These are phyloP conservation scores for Diaporthe vexans DNA, from an alignment of 2,329 filamentous ascomycete species.

Conservation along the genomic window DNA sequence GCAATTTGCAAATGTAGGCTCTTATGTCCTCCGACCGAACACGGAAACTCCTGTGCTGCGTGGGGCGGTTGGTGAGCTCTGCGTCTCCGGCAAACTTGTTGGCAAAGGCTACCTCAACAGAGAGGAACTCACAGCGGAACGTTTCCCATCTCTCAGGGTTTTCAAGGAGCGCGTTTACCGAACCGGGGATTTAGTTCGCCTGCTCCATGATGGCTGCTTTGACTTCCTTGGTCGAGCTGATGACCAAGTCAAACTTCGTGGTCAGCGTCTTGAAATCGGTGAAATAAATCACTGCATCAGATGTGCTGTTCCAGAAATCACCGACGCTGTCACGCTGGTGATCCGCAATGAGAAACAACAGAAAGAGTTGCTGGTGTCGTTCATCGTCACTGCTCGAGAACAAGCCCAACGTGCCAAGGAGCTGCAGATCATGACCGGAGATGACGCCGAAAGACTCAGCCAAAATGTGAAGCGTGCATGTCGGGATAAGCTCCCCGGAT, in stretches of 20 bases:
- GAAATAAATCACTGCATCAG: conserved; percentile 91
- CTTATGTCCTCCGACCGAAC: conserved; percentile 80
- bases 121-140: conserved; percentile 80
- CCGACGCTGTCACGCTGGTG: conserved; percentile 83
- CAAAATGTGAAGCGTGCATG: conserved; percentile 73
- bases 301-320: conserved; percentile 66
- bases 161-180: conserved; percentile 80
- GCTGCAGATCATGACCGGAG: conserved; percentile 49
- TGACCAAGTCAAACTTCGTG: conserved; percentile 92
- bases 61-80: conserved; percentile 89
- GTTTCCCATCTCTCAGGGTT: conserved; percentile 76
- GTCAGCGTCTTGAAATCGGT: conserved; percentile 88
- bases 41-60: conserved; percentile 80
- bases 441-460: conserved; percentile 56
- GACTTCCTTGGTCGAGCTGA: conserved; percentile 91
- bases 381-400: conserved; percentile 63
- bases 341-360: conserved; percentile 77
- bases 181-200: conserved; percentile 88
- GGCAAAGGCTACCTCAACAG: conserved; percentile 91
- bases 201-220: conserved; percentile 85
- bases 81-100: conserved; percentile 87
- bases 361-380: conserved; percentile 88
- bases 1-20: conserved; percentile 90
- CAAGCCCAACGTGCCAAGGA: neutral
- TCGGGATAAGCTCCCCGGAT: conserved; percentile 77